Base-by-base conservation (phyloP, 208 protist genomes). In the Leishmania gerbilli region DNA sequence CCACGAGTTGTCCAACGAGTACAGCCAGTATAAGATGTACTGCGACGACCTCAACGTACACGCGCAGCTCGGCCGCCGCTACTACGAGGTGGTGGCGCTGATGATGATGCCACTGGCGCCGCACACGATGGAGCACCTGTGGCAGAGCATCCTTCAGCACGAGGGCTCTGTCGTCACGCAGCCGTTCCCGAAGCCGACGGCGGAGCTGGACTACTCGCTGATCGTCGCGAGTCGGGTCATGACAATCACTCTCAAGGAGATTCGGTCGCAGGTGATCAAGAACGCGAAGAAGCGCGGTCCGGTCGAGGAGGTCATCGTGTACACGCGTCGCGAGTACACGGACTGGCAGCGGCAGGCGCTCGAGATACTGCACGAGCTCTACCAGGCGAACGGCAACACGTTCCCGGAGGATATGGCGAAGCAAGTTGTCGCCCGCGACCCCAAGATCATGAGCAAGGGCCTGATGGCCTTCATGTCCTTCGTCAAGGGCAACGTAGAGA, bases 81-180 rank as follows among this genome's bases (percentile, higher is more conserved):
- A 97, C 84, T 97, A 99, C 79, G 95, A 99, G 81, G 83, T 95
- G 51, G 90, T 98, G 75, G 90, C 98, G 27, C 84, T 99, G 21
- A 86, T 99, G 47, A 67, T 99, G 34, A 87, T 95, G 71, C 99
- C 99, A n/a, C 95, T 99, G 69, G 95, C 92, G 40, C 99, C 99
- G 58, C 99, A 99, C 93, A 96, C 95, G 53, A 83, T 92, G 65
- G 99, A 99, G 85, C 86, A 99, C 76, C 87, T 99, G 67, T 99
- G 99, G 98, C 84, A 81, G 55, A 84, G 91, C 37, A 68, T 99
- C 21, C 87, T 99, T 9, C 79, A 88, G 19, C 86, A 97, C 34
- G 81, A 77, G 31, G 88, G 87, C 56, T 92, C 84, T 71, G 90
- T 97, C 37, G 84, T 97, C 37, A 80, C 84, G 34, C 87, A 91